Conservation (phyloP, 305 asterid genomes). For the Ilex paraguariensis region DNA sequence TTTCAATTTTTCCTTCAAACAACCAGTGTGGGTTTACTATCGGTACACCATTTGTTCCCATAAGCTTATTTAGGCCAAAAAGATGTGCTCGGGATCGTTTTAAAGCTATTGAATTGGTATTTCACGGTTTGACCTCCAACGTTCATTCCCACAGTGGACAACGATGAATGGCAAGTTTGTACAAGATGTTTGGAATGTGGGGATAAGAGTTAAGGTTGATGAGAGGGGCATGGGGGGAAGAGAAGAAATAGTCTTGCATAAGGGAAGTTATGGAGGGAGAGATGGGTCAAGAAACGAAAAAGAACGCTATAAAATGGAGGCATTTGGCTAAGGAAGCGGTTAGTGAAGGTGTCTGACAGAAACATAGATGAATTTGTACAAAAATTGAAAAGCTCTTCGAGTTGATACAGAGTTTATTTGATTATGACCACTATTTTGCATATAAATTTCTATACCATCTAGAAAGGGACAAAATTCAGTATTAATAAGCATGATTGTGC, state of each 20-base stretch:
- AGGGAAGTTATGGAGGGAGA: slow-evolving; percentile 51
- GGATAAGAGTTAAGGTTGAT: slow-evolving; percentile 39
- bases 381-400: neutral
- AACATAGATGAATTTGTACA: slow-evolving; percentile 39
- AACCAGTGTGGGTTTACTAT: no score
- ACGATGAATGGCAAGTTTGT: slow-evolving; percentile 53
- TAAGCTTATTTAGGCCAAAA: no score
- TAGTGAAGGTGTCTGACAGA: slow-evolving; percentile 45
- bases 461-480: no score
- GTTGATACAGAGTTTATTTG: neutral
- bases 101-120: no score
- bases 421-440: no score
- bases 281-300: slow-evolving; percentile 43
- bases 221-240: slow-evolving; percentile 39
- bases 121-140: no score
- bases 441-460: no score
- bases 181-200: slow-evolving; percentile 52
- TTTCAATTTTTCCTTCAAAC: no score
- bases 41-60: no score
- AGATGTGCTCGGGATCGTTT: no score
- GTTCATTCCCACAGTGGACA: slow-evolving; percentile 47
- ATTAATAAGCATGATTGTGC: no score
- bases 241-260: slow-evolving; percentile 49
- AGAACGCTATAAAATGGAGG: slow-evolving; percentile 46
- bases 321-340: slow-evolving; percentile 54